A percentile compares a stretch with the other conserved stretches of the same genome.
Conservation (phyloP, 176 grass and related monocot species). For the Eremochloa ophiuroides region DNA sequence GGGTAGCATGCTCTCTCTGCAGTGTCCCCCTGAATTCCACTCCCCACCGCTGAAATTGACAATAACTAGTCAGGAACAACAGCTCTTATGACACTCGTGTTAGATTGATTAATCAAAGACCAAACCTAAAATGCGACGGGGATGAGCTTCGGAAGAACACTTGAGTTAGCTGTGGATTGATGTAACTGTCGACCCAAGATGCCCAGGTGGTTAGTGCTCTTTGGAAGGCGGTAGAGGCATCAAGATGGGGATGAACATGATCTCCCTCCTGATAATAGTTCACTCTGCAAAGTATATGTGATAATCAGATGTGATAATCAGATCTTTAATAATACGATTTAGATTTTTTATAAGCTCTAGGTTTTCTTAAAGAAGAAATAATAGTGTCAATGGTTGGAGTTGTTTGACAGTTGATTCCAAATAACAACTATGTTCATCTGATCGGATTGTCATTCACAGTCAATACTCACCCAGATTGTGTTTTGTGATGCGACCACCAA, state of each 20-base stretch:
- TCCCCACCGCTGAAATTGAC: conserved; percentile 53
- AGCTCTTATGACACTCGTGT: background rate
- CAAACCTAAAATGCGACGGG: conserved; percentile 87
- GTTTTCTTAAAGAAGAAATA: background rate
- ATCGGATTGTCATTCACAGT: background rate
- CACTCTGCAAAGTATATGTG: conserved; percentile 47
- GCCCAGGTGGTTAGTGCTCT: conserved; percentile 84
- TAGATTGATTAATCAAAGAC: background rate
- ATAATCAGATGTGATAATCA: background rate
- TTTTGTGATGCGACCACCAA: conserved; percentile 99
- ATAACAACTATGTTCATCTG: background rate
- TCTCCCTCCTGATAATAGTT: conserved; percentile 95
- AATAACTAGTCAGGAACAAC: background rate
- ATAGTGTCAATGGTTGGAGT: background rate
- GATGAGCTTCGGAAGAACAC: conserved; percentile 89
- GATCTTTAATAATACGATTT: background rate
- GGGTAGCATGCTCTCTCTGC: conserved; percentile 55
- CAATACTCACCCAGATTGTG: conserved; percentile 67
- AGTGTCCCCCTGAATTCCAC: conserved; percentile 95
- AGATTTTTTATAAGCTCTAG: background rate
- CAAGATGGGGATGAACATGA: conserved; percentile 47
- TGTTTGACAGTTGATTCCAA: background rate
- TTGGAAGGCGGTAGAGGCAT: conserved; percentile 58
- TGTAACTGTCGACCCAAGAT: conserved; percentile 60
- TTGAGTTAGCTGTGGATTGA: conserved; percentile 51